Evolutionary conservation across 768 basidiomycete genomes (phyloP), one percentile per base, ranked within the genome.

Genomic region (Galerina marginata): DNA sequence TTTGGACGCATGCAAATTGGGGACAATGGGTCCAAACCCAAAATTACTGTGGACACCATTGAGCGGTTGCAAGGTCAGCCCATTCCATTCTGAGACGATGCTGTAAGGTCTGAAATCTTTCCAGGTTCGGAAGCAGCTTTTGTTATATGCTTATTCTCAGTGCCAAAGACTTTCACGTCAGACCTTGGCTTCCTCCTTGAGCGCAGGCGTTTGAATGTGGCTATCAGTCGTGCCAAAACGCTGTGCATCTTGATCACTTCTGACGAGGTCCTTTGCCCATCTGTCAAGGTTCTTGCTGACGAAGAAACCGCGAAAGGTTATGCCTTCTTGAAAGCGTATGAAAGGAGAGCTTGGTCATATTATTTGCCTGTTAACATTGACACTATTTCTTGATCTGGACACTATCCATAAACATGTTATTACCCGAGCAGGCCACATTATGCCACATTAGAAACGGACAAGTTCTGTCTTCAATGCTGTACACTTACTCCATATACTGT

Each of bases 81-180:
- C 3, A 11, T 56, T 43, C 43, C 26, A 43, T 12, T 23, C 10
- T 6, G 20, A 14, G 20, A 42, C 23, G 11, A 39, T 26, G 11
- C 14, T 38, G 36, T 56, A 12, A 23, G 36, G 50, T 20, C 52
- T 47, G 44, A 12, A 29, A 12, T 47, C 36, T 26, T 42, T 29
- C 16, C 54, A 83, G 83, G 83, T 53, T 82, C 83, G 2, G 83
- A 85, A 62, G 83, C 83, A 1, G 73, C 78, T 1, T 83, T 84
- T 52, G 83, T 85, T 7, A 81, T 85, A 37, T 85, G 82, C 55
- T 67, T 83, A 14, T 82, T 85, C 67, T 81, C 83, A 10, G 63
- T 82, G 15, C 80, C 82, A 23, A 75, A 72, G 36, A 67, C 73
- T 1, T 69, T 75, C 26, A 65, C 71, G 2, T 60, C 73, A 2